phyloP scores from a whole-genome alignment of 495 filamentous ascomycete species.

The Hypoxylon trugodes region DNA sequence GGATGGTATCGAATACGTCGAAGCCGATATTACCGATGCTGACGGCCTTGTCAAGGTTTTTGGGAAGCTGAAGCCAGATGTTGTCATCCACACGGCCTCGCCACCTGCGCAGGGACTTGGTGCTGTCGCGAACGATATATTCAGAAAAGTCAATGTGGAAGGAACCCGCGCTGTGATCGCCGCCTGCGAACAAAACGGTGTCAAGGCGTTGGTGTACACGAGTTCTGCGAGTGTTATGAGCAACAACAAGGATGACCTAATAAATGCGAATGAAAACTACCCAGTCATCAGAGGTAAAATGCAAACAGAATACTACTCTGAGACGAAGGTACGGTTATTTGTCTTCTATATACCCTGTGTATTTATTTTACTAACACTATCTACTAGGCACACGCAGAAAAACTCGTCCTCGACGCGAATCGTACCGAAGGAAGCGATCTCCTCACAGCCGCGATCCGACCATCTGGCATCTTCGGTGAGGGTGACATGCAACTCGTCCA shows the following conservation, averaged over 20 bases:
- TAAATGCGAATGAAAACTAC: constrained; percentile 90
- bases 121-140: constrained; percentile 64
- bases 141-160: constrained; percentile 90
- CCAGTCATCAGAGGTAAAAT: constrained; percentile 73
- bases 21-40: constrained; percentile 85
- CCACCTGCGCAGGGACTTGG: constrained; percentile 63
- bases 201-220: constrained; percentile 95
- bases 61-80: constrained; percentile 74
- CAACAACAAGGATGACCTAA: constrained; percentile 79
- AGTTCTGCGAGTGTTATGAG: constrained; percentile 88
- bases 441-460: constrained; percentile 82
- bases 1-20: constrained; percentile 76
- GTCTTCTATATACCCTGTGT: constrained; percentile 5
- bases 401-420: constrained; percentile 85
- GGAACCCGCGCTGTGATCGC: constrained; percentile 83
- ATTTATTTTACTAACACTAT: neutral
- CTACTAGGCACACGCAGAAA: constrained; percentile 83
- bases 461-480: constrained; percentile 90
- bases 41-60: constrained; percentile 72
- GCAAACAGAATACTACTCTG: constrained; percentile 91
- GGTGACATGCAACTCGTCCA: constrained; percentile 75
- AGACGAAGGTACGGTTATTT: constrained; percentile 71
- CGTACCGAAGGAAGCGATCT: constrained; percentile 68
- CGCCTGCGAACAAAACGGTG: constrained; percentile 74
- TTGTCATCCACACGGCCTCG: constrained; percentile 95